Conservation (phyloP, 2,329 filamentous ascomycete genomes). For the Trichoderma sp. region DNA sequence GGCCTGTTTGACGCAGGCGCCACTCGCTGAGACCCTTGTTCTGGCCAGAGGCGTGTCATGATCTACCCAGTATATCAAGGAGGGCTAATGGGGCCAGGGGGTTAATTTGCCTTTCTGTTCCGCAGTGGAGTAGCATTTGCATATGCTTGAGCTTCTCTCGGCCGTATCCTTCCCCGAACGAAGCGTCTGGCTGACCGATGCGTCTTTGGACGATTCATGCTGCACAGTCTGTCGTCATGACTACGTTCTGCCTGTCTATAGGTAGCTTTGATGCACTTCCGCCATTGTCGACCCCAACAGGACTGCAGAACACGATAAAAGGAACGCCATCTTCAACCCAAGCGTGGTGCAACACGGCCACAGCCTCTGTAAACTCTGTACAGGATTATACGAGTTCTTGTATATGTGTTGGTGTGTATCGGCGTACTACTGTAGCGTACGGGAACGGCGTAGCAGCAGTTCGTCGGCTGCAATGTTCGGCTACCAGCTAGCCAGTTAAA, state of each 20-base stretch:
- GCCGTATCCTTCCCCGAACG: background rate
- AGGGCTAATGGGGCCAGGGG: background rate
- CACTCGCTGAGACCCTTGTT: constrained; percentile 18
- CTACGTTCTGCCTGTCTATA: constrained; percentile 5
- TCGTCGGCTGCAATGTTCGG: background rate
- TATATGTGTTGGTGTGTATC: background rate
- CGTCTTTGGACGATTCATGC: background rate
- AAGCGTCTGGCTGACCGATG: background rate
- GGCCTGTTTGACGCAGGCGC: constrained; percentile 18
- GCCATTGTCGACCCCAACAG: background rate
- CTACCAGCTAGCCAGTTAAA: background rate
- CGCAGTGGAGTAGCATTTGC: background rate
- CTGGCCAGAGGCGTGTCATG: constrained; percentile 23
- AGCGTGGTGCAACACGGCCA: background rate
- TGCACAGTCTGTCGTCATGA: constrained; percentile 16
- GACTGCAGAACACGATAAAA: constrained; percentile 4
- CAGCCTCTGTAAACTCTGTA: background rate
- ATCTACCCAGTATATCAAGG: constrained; percentile 26
- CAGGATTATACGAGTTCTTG: background rate
- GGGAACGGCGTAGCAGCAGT: background rate
- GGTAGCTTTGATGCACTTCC: background rate
- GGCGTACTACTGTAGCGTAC: background rate
- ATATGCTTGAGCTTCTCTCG: background rate
- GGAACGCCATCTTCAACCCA: background rate
- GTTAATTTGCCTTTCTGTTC: background rate